A percentile compares a stretch with the other conserved stretches of the same genome.
Conservation (phyloP, 2,329 filamentous ascomycete genomes). For the Tolypocladium cylindrosporum region DNA sequence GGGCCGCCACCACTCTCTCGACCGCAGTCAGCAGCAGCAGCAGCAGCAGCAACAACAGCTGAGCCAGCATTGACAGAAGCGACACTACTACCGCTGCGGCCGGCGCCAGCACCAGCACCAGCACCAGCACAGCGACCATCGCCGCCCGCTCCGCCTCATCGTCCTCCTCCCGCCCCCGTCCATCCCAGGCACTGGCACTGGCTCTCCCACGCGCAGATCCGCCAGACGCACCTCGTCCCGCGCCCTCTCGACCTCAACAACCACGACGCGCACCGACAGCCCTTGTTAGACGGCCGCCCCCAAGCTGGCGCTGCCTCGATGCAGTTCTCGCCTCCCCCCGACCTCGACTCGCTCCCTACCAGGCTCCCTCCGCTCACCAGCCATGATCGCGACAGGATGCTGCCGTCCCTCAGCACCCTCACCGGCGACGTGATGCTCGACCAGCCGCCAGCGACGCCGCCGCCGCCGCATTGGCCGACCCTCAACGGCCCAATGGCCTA, state of each 20-base stretch:
- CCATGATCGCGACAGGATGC: conserved; percentile 18
- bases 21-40: background rate
- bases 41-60: background rate
- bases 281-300: background rate
- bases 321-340: conserved; percentile 11
- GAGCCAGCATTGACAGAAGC: background rate
- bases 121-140: background rate
- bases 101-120: conserved; percentile 4
- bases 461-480: conserved; percentile 33
- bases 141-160: background rate
- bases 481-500: conserved; percentile 39
- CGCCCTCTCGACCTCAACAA: conserved; percentile 2
- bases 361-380: conserved; percentile 13
- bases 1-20: background rate
- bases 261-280: background rate
- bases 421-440: conserved; percentile 14
- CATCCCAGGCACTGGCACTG: conserved; percentile 7
- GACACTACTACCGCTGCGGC: background rate
- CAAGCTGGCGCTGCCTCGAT: conserved; percentile 9
- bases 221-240: background rate
- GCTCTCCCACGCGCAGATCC: background rate
- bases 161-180: conserved; percentile 5
- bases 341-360: conserved; percentile 16
- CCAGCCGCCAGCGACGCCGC: conserved; percentile 8
- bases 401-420: conserved; percentile 26